Base-by-base conservation (phyloP, 2,329 filamentous ascomycete genomes). In the Hortaea werneckii region DNA sequence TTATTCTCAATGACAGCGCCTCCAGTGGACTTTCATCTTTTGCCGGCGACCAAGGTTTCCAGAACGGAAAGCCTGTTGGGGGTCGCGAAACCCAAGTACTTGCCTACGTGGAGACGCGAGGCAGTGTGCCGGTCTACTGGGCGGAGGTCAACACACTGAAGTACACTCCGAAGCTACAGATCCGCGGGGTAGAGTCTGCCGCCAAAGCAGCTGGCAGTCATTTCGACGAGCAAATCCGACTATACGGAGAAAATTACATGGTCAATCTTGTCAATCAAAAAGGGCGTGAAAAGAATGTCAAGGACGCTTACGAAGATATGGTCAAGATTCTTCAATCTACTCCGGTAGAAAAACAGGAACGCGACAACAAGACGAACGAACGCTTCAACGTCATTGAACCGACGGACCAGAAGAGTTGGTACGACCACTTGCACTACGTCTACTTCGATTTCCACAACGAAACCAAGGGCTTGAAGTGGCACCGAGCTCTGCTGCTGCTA, bases 391-490 rank as follows among this genome's bases (percentile, higher is more conserved):
- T 82, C 29, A 79, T 95, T 51, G 85, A 95, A 61, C 73, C 80
- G 20, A 57, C 69, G 10, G 64, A 78, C 40, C 71, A 71, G 41
- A 71, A 72, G 47, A 77, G 84, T 51, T 73, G 81, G 52, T 85
- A 85, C 64, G 89, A 95, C 64, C 82, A 82, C 39, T 71, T 98
- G 39, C 90, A 98, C 69, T 98, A 98, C 66, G 70, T 96, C 58
- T 98, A 96, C 71, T 98, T 98, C 63, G 92, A 98, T 69, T 98
- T 94, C 66, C 94, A 98, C 71, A 88, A 83, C 61, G 92, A 98
- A 69, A 98, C 94, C 42, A 95, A 95, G 68, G 90, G 90, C 34
- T 75, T 95, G 58, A 82, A 85, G 60, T 95, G 92, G 85, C 83
- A 98, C 65, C 86, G 89, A 41, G 89, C 90, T 0, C 82, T 90